Percentiles rank a stretch among this genome's conserved stretches.
These are phyloP conservation scores for Rubia occidens DNA, from an alignment of 305 asterid species.

Conservation along the genomic window DNA sequence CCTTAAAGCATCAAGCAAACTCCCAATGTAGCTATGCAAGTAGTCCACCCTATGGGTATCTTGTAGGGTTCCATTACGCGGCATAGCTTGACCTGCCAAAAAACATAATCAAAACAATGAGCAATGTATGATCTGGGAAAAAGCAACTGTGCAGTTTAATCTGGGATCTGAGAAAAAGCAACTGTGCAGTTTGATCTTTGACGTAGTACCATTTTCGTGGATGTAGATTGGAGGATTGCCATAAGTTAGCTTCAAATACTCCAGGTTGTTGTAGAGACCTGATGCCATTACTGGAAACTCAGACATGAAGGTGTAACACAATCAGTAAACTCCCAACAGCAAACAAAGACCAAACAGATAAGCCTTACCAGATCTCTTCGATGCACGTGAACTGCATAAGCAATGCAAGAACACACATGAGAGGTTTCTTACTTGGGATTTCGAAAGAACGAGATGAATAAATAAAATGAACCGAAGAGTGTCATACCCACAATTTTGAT, in stretches of 20 bases:
- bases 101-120: not conserved
- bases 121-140: too few relatives aligned
- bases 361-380: not conserved
- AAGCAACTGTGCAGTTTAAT: too few relatives aligned
- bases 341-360: not conserved
- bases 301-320: not conserved
- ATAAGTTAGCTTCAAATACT: conserved; percentile 6
- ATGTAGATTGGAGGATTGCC: conserved; percentile 13
- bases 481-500: conserved; percentile 19
- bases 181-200: too few relatives aligned
- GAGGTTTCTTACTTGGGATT: not conserved
- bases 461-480: not conserved
- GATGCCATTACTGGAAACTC: not conserved
- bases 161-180: too few relatives aligned
- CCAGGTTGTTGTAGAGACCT: conserved; percentile 1
- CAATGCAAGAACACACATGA: not conserved
- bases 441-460: not conserved
- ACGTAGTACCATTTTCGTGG: conserved; percentile 13
- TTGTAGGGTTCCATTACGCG: conserved; percentile 29
- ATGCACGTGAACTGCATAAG: not conserved
- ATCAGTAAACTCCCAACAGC: not conserved
- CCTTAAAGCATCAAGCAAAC: conserved; percentile 46
- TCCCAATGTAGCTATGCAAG: conserved; percentile 36
- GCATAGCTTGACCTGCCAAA: conserved; percentile 23
- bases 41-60: conserved; percentile 39